Evolutionary conservation across 2,329 filamentous ascomycete species (phyloP), one percentile per base, ranked within the genome.

Genomic region (Gremmenia infestans): DNA sequence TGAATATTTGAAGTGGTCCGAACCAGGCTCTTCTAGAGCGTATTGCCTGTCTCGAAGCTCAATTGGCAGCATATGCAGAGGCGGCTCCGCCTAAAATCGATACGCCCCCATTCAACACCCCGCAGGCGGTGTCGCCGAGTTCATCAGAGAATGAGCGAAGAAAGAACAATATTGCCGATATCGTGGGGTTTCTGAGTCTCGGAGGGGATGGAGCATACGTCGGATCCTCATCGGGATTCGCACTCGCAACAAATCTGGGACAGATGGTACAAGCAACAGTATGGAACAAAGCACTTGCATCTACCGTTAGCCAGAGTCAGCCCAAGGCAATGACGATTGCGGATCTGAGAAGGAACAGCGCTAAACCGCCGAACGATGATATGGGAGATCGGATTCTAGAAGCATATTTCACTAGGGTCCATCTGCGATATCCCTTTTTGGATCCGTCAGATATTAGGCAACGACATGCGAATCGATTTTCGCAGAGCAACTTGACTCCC

Each of bases 261-360:
- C 76, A 78, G 50, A 80, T 81, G 75, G 77, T 80, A 8, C 77
- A 80, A 60, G 75, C 76, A 0, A 79, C 77, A 17, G 76, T 79
- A 1, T 80, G 77, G 78, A 78, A 78, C 49, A 79, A 80, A 58
- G 74, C 76, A 2, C 66, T 79, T n/a, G 67, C 64, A 23, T 59
- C 57, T 39, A 58, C 49, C 48, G 55, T 61, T 43, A 55, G 47
- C 25, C 61, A 59, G 51, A 58, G 53, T 22, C 53, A 62, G 49
- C 48, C 51, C 48, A 62, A 63, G 60, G 51, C 62, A 58, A 51
- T 69, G 60, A 55, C 67, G 64, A 50, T 68, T 62, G 54, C 63
- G 51, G 75, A 77, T 54, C 63, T 77, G 40, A 66, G 74, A 48
- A 72, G 71, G 12, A 71, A 73, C 22, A 72, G 70, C 49, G 71